Evolutionary conservation across 805 yeast species (phyloP).

Genomic region (Metschnikowia continentalis): DNA sequence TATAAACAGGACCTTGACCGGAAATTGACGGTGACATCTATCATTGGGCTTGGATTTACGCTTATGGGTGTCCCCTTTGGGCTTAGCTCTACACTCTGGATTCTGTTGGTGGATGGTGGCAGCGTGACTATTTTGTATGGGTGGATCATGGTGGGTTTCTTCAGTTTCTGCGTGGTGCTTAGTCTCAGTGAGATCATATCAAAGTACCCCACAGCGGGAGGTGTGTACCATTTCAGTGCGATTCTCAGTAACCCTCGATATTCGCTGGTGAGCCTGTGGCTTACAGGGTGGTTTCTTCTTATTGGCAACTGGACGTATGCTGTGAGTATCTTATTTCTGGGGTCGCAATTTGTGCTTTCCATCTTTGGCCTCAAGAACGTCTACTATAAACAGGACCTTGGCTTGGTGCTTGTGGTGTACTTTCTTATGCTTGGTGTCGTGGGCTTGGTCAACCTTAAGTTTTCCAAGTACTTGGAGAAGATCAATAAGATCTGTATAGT

Average conservation of each 20-base stretch:
- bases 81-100: slow-evolving; percentile 66
- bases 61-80: slow-evolving; percentile 82
- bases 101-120: slow-evolving; percentile 72
- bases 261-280: slow-evolving; percentile 64
- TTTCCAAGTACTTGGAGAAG: slow-evolving; percentile 55
- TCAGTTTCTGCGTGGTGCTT: slow-evolving; percentile 60
- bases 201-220: slow-evolving; percentile 73
- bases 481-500: slow-evolving; percentile 67
- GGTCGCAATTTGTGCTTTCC: slow-evolving; percentile 67
- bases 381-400: slow-evolving; percentile 53
- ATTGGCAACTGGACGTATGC: slow-evolving; percentile 79
- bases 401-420: slow-evolving; percentile 54
- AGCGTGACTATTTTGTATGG: slow-evolving; percentile 74
- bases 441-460: slow-evolving; percentile 59
- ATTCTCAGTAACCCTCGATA: slow-evolving; percentile 57
- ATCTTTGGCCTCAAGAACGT: slow-evolving; percentile 59
- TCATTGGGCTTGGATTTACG: slow-evolving; percentile 75
- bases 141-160: slow-evolving; percentile 61
- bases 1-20: slow-evolving; percentile 70
- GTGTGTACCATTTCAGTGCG: slow-evolving; percentile 74
- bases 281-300: slow-evolving; percentile 70
- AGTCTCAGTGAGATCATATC: slow-evolving; percentile 76
- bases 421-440: slow-evolving; percentile 53
- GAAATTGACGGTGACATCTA: slow-evolving; percentile 62
- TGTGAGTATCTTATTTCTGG: slow-evolving; percentile 68